Conservation (phyloP, 805 yeast species). For the Ogataea methanolica region DNA sequence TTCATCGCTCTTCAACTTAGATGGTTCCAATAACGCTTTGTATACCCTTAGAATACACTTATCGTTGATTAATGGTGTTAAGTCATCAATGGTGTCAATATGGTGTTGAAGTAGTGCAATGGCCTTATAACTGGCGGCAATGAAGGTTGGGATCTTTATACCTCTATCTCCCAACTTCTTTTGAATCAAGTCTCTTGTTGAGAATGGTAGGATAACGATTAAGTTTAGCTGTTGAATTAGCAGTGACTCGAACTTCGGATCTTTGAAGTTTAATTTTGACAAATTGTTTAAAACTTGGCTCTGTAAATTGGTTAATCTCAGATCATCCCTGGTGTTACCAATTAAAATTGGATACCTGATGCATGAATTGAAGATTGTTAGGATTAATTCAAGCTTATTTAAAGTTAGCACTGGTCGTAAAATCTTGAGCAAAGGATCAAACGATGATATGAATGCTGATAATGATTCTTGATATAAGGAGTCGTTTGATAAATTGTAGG, state of each 20-base stretch:
- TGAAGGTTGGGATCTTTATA: constrained; percentile 55
- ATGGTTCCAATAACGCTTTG: constrained; percentile 48
- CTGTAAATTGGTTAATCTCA: constrained; percentile 62
- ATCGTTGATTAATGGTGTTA: constrained; percentile 37
- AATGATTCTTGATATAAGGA: constrained; percentile 56
- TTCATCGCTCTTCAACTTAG: constrained; percentile 39
- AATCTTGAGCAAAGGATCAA: constrained; percentile 43
- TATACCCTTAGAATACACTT: constrained; percentile 41
- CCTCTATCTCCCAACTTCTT: constrained; percentile 41
- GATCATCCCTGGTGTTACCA: constrained; percentile 47
- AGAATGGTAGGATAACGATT: constrained; percentile 55
- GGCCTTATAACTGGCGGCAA: constrained; percentile 50
- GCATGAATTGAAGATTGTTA: constrained; percentile 58
- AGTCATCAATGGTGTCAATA: constrained; percentile 29
- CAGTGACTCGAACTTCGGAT: constrained; percentile 36
- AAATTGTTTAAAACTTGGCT: constrained; percentile 49
- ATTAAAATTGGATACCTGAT: constrained; percentile 73
- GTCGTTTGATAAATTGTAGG: constrained; percentile 36
- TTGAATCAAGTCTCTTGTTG: constrained; percentile 52
- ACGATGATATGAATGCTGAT: constrained; percentile 49
- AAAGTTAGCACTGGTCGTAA: constrained; percentile 28
- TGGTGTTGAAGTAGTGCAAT: constrained; percentile 36
- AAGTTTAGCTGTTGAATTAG: constrained; percentile 51
- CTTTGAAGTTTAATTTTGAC: constrained; percentile 21
- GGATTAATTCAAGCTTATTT: constrained; percentile 42